Evolutionary conservation across 2,329 filamentous ascomycete genomes (phyloP), one percentile per base, ranked within the genome.

Genomic region (Pseudocercospora macadamiae): DNA sequence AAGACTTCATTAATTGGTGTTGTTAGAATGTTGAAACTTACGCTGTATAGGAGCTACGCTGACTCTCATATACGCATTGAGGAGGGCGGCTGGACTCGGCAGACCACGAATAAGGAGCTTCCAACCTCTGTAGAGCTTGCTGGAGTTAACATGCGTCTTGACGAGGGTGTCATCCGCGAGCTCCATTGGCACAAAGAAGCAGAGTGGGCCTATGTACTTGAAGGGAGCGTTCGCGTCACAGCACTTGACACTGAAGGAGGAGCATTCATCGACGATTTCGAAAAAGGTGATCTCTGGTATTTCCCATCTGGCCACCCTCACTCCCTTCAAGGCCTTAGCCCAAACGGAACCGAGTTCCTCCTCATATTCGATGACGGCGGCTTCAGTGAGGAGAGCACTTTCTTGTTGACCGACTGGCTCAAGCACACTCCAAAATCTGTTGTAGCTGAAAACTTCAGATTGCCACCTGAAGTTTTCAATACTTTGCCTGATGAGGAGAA

Each of bases 101-200:
- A 91, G 73, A 91, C 88, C 0, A 90, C 87, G 3, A 76, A 86
- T 14, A 81, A 85, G 28, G 86, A 89, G 73, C 79, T 90, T 2
- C 80, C 83, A 28, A 82, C 82, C 6, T 88, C 85, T 65, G 80
- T 84, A n/a, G 87, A 91, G 70, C 81, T 92, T 44, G 89, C 89
- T 2, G 86, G 86, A 37, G 89, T 91, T 55, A 90, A 92, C 72
- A 92, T 92, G 89, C 83, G 89, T 9, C 83, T 92, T 2, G 88
- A 87, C 36, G 76, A 84, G 63, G 88, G 88, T 32, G 89, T 87
- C 28, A 90, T 90, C 66, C 86, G 89, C 25, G 89, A 92, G 72
- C 79, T 92, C 7, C 89, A 92, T 70, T 92, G 89, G 89, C 89
- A 92, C 78, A 90, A 89, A 66, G 87, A 90, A 71, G 88, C 87